Base-by-base conservation (phyloP, 768 basidiomycete genomes). In the Amanita rimosa region DNA sequence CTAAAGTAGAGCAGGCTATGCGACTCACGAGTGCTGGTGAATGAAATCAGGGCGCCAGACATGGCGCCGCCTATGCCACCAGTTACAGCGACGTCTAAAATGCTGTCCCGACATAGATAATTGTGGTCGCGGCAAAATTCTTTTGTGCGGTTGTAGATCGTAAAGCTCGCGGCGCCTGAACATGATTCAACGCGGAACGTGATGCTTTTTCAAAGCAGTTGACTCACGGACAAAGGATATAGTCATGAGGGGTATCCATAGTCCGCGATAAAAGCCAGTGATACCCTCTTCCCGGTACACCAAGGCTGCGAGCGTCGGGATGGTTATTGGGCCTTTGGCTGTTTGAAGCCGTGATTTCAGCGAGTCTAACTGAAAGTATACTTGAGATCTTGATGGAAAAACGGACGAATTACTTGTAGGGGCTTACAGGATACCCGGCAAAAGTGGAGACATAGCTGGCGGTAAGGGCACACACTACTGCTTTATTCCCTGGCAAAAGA, bases 141-240 rank as follows among this genome's bases (percentile, higher is more conserved):
- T 67, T 90, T 94, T 34, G 86, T 89, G 36, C 78, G 69, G 46
- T 81, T 86, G 64, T 94, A 94, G 55, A 95, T 92, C 0, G 86
- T 88, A 67, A 96, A 94, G 42, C 86, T 90, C 27, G 88, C 83
- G 26, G 92, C 90, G 54, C 89, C 87, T 55, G 19, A 26, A 49
- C 44, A 17, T 42, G 10, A 21, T 27, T 37, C 16, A 27, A 16
- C 19, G 52, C 31, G 34, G 46, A 49, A 22, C 7, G 10, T 8
- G 22, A 24, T 10, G 13, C 17, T 17, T 37, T 48, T 29, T 10
- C 11, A 26, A 13, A 16, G 45, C 16, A 44, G 42, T 43, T n/a
- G 47, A 89, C 88, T 68, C 63, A 83, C 95, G 90, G 64, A 97
- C 93, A 62, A 95, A 91, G 4, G 93, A 92, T 57, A 98, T 98